phyloP scores from a whole-genome alignment of 257 asterid genomes.

The Mentha longifolia region DNA sequence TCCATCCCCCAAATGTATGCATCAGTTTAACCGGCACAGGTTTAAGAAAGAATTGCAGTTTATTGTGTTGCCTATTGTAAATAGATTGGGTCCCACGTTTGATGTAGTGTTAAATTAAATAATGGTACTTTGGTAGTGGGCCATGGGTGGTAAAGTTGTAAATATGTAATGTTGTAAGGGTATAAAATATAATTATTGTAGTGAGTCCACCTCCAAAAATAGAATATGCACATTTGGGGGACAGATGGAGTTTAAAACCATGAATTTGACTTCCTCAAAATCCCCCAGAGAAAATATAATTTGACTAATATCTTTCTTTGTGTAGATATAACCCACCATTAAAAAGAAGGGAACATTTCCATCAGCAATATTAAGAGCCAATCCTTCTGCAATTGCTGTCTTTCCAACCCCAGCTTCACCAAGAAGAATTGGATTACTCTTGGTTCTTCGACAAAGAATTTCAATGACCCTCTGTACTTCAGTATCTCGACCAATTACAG shows the following conservation, averaged over 20 bases:
- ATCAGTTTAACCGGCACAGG: too few relatives aligned
- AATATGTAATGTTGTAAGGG: too few relatives aligned
- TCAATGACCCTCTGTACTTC: constrained; percentile 81
- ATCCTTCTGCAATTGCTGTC: constrained; percentile 98
- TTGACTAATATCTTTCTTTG: constrained; percentile 1
- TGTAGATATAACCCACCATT: constrained; percentile 52
- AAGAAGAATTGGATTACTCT: constrained; percentile 95
- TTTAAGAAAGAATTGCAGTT: too few relatives aligned
- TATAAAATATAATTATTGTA: too few relatives aligned
- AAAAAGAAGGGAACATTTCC: constrained; percentile 77
- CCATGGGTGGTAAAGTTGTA: too few relatives aligned
- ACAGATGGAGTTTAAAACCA: constrained; percentile 14
- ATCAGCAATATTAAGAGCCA: constrained; percentile 79
- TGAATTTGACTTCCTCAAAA: constrained; percentile 30
- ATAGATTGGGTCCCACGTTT: too few relatives aligned
- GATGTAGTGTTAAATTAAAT: too few relatives aligned
- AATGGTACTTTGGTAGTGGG: too few relatives aligned
- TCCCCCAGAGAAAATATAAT: constrained; percentile 1
- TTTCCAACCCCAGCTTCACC: constrained; percentile 99
- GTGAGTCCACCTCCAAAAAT: too few relatives aligned
- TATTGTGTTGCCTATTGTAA: too few relatives aligned
- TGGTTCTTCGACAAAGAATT: constrained; percentile 93
- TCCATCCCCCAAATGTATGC: too few relatives aligned
- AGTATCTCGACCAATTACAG: constrained; percentile 87
- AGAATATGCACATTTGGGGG: too few relatives aligned